Percentiles rank a stretch among this genome's conserved stretches.
phyloP scores from a whole-genome alignment of 805 yeast genomes.

The Danielia oregonensis region DNA sequence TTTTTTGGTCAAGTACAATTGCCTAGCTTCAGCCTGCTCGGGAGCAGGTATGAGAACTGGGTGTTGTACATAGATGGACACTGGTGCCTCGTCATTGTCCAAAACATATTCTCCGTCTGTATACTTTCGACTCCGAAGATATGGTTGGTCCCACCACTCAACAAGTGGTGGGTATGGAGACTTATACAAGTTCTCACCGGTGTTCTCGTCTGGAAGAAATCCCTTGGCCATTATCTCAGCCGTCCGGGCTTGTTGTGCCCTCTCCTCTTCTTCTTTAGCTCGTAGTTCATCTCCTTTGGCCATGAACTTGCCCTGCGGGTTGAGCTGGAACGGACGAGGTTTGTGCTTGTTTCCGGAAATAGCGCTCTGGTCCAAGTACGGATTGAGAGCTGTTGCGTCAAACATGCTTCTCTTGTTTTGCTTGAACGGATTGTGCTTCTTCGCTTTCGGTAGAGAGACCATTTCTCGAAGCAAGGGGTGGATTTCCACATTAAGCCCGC shows the following conservation, averaged over 20 bases:
- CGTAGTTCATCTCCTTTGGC: constrained; percentile 51
- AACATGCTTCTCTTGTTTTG: constrained; percentile 24
- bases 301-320: constrained; percentile 61
- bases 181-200: constrained; percentile 56
- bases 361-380: constrained; percentile 30
- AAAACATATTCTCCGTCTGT: constrained; percentile 30
- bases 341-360: constrained; percentile 6
- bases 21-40: constrained; percentile 44
- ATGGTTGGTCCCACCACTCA: constrained; percentile 90
- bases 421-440: constrained; percentile 28
- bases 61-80: constrained; percentile 75
- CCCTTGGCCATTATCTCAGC: constrained; percentile 37
- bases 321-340: constrained; percentile 45
- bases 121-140: constrained; percentile 40
- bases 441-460: constrained; percentile 23
- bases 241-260: constrained; percentile 16
- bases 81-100: constrained; percentile 43
- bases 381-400: constrained; percentile 35
- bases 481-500: constrained; percentile 31
- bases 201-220: constrained; percentile 44
- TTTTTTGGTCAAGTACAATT: constrained; percentile 65
- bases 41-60: constrained; percentile 66
- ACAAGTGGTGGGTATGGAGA: constrained; percentile 52
- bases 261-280: constrained; percentile 31
- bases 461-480: constrained; percentile 36